Conservation (phyloP, 2,329 filamentous ascomycete genomes). For the Cryoendolithus antarcticus region DNA sequence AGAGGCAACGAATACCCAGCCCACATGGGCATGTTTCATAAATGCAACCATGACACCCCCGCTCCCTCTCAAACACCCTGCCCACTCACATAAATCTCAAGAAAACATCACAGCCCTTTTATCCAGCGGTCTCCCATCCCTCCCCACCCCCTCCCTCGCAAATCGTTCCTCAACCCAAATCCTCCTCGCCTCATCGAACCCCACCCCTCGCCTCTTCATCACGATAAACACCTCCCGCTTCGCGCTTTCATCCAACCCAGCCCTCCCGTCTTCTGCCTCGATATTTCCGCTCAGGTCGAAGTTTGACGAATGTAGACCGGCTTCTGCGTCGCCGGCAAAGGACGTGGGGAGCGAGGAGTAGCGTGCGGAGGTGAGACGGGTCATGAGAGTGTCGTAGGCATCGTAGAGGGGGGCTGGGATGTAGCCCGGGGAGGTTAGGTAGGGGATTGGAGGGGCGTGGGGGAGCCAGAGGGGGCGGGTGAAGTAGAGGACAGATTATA, state of each 20-base stretch:
- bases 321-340: slow-evolving; percentile 77
- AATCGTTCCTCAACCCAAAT: slow-evolving; percentile 79
- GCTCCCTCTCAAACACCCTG: no score
- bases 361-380: slow-evolving; percentile 41
- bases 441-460: slow-evolving; percentile 48
- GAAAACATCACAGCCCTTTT: slow-evolving; percentile 94
- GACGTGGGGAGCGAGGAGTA: slow-evolving; percentile 62
- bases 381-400: slow-evolving; percentile 26
- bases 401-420: slow-evolving; percentile 44
- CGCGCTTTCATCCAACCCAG: slow-evolving; percentile 65
- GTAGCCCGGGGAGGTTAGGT: slow-evolving; percentile 33
- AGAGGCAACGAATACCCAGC: no score
- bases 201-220: slow-evolving; percentile 74
- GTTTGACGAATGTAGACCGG: slow-evolving; percentile 66
- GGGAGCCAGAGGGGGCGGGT: slow-evolving; percentile 68
- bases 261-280: slow-evolving; percentile 61
- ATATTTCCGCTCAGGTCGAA: slow-evolving; percentile 80
- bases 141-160: slow-evolving; percentile 73
- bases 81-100: slow-evolving; percentile 24
- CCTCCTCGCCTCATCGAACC: slow-evolving; percentile 82
- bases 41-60: no score
- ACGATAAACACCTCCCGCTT: slow-evolving; percentile 78
- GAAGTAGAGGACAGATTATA: slow-evolving; percentile 56
- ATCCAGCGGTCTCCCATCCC: slow-evolving; percentile 77
- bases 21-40: no score